A percentile compares a stretch with the other conserved stretches of the same genome.
These are phyloP conservation scores for Didymella segeticola DNA, from an alignment of 2,329 filamentous ascomycete species.

Conservation along the genomic window DNA sequence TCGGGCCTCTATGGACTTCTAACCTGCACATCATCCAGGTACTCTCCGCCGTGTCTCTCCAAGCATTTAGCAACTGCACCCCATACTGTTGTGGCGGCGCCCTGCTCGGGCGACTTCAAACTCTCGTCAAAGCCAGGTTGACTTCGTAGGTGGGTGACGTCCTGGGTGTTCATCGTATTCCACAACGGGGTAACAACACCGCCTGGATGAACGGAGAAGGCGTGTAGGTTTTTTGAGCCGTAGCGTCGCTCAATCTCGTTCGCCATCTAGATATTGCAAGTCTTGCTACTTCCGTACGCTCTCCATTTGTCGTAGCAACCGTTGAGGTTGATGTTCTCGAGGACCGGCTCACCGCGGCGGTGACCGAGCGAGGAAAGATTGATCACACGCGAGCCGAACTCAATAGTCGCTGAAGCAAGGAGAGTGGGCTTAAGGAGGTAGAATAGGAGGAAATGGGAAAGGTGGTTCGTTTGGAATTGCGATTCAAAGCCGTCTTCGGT, in stretches of 20 bases:
- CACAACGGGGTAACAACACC: too few relatives aligned
- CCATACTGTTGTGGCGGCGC: conserved; percentile 47
- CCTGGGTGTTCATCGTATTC: too few relatives aligned
- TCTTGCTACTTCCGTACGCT: too few relatives aligned
- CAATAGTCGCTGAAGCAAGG: conserved; percentile 45
- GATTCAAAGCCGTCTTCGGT: conserved; percentile 45
- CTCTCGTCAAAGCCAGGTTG: too few relatives aligned
- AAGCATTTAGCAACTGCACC: conserved; percentile 38
- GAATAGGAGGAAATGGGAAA: conserved; percentile 59
- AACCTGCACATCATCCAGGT: background rate
- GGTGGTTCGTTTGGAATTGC: conserved; percentile 55
- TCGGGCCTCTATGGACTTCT: background rate
- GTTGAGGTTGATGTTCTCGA: background rate
- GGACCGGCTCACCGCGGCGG: background rate
- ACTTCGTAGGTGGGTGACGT: too few relatives aligned
- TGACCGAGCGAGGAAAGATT: conserved; percentile 51
- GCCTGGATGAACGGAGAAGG: conserved; percentile 30
- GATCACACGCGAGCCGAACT: conserved; percentile 57
- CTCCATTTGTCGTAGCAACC: conserved; percentile 56
- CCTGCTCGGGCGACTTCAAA: conserved; percentile 45
- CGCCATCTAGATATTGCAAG: conserved; percentile 59
- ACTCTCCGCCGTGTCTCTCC: background rate
- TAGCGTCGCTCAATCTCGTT: conserved; percentile 60
- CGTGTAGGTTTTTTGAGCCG: conserved; percentile 54
- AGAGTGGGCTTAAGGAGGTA: conserved; percentile 56